Base-by-base conservation (phyloP, 2,329 filamentous ascomycete genomes). In the Microsporum audouinii region DNA sequence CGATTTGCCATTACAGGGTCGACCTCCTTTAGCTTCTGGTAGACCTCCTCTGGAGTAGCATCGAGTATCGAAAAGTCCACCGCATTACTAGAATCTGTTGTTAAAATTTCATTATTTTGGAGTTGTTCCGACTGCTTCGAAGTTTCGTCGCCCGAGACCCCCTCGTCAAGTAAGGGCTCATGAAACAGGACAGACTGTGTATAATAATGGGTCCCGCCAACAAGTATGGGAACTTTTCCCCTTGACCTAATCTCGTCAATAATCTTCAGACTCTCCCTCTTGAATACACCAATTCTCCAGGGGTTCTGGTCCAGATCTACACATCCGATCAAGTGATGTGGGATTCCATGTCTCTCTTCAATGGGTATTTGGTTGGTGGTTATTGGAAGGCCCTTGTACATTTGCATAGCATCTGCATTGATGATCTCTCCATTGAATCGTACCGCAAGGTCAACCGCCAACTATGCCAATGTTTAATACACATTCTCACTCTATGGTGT, bases 331-430 rank as follows among this genome's bases (percentile, higher is more conserved):
- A 99, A 78, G 73, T 99, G 92, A 71, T 99, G 94, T 2, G 88
- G 87, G 8, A 99, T 80, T 7, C 87, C 89, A 63, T 87, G 82
- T 68, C 85, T 86, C 71, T 97, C 92, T 23, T 84, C 80, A 0
- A 71, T 59, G 0, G 88, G 84, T 62, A 97, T 88, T 72, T 97
- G 95, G 73, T 99, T 99, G 31, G 94, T 99, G 67, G 97, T 92
- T 65, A 97, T 87, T 3, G 94, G 91, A 49, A 99, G 78, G 2
- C 94, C 94, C 59, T 83, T 82, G 73, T 99, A 99, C 76, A 99
- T 85, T 72, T 99, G 94, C 91, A 99, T 96, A 43, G 94, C 94
- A 79, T 99, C 94, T 55, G 89, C 89, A 71, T 99, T 99, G 76
- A 99, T 91, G 59, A 99, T 83, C 74, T 99, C 94, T 70, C 95